Conservation (phyloP, 2,329 filamentous ascomycete genomes). For the Tolypocladium tropicale region DNA sequence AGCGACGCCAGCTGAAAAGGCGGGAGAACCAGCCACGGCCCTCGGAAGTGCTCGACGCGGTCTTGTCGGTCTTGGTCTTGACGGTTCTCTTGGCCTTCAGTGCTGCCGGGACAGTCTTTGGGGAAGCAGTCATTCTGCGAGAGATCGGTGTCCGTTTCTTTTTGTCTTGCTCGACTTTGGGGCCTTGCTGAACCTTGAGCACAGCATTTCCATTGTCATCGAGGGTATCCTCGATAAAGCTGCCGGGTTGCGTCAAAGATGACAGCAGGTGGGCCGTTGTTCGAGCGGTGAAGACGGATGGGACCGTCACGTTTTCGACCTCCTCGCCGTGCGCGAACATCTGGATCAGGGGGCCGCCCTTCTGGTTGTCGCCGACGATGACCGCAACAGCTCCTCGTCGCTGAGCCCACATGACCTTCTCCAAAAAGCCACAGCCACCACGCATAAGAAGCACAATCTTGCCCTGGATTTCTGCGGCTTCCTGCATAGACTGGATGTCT, state of each 20-base stretch:
- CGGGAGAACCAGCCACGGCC: constrained; percentile 33
- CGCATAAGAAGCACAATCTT: constrained; percentile 88
- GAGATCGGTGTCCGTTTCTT: constrained; percentile 23
- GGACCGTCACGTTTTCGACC: constrained; percentile 88
- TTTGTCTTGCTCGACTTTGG: constrained; percentile 23
- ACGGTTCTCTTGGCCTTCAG: constrained; percentile 15
- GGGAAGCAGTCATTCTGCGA: constrained; percentile 13
- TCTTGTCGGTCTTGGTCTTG: constrained; percentile 12
- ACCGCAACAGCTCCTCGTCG: constrained; percentile 78
- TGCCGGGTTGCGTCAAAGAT: constrained; percentile 67
- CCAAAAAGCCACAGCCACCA: constrained; percentile 89
- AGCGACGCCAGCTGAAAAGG: constrained; percentile 26
- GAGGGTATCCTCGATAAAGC: constrained; percentile 48
- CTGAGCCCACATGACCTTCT: constrained; percentile 97
- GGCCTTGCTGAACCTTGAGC: constrained; percentile 41
- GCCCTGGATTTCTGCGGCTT: constrained; percentile 83
- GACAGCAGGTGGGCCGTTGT: constrained; percentile 91
- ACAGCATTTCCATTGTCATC: constrained; percentile 49
- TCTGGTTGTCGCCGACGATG: constrained; percentile 88
- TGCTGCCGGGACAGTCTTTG: constrained; percentile 2
- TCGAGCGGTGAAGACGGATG: constrained; percentile 87
- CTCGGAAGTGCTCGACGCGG: constrained; percentile 8
- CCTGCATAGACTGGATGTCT: constrained; percentile 85
- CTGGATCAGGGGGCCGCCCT: constrained; percentile 80
- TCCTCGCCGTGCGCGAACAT: constrained; percentile 95